phyloP scores from a whole-genome alignment of 768 basidiomycete species.

The Gloeophyllum trabeum region DNA sequence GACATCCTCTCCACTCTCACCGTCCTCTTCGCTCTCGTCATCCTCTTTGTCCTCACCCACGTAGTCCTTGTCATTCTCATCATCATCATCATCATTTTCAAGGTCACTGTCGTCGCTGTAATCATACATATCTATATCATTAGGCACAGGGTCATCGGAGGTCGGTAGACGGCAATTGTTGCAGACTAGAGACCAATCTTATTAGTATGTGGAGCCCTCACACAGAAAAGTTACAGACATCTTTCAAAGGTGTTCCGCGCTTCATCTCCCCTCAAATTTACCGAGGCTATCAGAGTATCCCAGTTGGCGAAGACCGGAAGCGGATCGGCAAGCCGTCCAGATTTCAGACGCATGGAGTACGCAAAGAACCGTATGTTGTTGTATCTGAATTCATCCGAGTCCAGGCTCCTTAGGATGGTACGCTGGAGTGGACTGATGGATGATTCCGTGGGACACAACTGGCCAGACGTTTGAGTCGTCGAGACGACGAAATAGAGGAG shows the following conservation, averaged over 20 bases:
- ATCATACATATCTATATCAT: not conserved
- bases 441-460: no score
- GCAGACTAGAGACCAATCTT: not conserved
- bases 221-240: not conserved
- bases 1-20: no score
- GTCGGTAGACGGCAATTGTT: not conserved
- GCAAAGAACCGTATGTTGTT: no score
- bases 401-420: no score
- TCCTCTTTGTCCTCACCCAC: not conserved
- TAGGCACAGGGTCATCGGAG: not conserved
- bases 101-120: not conserved
- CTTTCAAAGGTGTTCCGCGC: not conserved
- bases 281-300: not conserved
- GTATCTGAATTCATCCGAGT: no score
- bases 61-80: not conserved
- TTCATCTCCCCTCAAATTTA: not conserved
- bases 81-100: not conserved
- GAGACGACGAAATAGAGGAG: no score
- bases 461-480: no score
- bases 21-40: no score
- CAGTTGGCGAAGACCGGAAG: not conserved
- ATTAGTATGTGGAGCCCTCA: not conserved
- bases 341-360: not conserved
- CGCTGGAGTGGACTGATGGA: no score
- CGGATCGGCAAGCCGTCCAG: not conserved